Evolutionary conservation across 495 filamentous ascomycete genomes (phyloP).

Genomic region (Lindgomyces ingoldianus): DNA sequence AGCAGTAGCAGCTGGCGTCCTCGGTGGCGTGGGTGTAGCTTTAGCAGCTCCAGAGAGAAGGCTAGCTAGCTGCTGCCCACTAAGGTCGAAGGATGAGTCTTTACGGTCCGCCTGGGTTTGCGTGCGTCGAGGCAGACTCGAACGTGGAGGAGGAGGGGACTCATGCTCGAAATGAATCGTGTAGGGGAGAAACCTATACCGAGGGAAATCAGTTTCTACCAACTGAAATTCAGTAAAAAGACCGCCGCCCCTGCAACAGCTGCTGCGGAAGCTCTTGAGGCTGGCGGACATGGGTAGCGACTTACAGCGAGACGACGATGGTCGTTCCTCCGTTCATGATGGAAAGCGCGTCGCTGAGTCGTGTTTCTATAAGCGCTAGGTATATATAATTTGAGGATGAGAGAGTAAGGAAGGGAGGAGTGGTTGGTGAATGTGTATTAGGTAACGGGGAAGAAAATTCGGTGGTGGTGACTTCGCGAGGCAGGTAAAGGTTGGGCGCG

Average conservation of each 20-base stretch:
- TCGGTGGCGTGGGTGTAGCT: conserved; percentile 53
- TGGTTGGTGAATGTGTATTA: background rate
- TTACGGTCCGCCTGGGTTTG: conserved; percentile 13
- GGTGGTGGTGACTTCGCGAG: conserved; percentile 43
- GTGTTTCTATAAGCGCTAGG: background rate
- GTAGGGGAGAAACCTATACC: conserved; percentile 82
- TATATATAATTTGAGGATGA: background rate
- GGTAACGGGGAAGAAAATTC: conserved; percentile 36
- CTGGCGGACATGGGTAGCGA: background rate
- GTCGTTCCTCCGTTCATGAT: conserved; percentile 20
- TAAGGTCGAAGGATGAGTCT: conserved; percentile 41
- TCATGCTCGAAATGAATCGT: conserved; percentile 72
- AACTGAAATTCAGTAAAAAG: background rate
- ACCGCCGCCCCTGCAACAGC: too few species aligned
- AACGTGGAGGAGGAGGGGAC: background rate
- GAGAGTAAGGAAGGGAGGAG: background rate
- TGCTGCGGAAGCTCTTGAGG: background rate
- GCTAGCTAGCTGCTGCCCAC: conserved; percentile 30
- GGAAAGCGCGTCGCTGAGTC: background rate
- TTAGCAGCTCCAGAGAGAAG: conserved; percentile 23
- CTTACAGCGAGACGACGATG: conserved; percentile 43
- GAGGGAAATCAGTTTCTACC: background rate
- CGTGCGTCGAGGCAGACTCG: background rate
- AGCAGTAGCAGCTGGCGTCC: conserved; percentile 64
- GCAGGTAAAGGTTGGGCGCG: background rate